Percentiles rank a stretch among this genome's conserved stretches.
Conservation (phyloP, 2,329 filamentous ascomycete species). For the Beauveria medogensis region DNA sequence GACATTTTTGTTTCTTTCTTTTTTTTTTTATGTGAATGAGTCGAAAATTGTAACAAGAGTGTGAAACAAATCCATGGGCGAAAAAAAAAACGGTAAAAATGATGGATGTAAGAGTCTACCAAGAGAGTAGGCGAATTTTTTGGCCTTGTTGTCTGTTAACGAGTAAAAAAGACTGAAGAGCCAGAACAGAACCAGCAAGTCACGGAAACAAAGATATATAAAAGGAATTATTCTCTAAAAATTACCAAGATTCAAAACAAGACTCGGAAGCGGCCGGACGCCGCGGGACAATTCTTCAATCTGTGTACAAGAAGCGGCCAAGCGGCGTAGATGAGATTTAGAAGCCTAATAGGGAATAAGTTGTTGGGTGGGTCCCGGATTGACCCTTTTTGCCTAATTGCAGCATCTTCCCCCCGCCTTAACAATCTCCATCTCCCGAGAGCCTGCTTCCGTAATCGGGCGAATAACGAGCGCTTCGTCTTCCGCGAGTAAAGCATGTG, state of each 20-base stretch:
- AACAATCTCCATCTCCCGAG: background rate
- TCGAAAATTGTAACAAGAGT: background rate
- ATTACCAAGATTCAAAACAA: background rate
- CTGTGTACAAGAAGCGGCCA: background rate
- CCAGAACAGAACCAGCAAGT: too few species aligned
- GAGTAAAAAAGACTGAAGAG: background rate
- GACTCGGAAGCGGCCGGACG: background rate
- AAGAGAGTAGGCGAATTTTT: too few species aligned
- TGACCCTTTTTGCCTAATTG: background rate
- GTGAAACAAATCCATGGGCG: background rate
- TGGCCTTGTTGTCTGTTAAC: too few species aligned
- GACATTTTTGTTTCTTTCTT: background rate
- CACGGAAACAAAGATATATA: background rate
- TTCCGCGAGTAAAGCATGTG: too few species aligned
- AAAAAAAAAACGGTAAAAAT: background rate
- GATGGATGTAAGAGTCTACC: too few species aligned
- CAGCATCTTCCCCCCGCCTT: background rate
- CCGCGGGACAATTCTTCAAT: background rate
- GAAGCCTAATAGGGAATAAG: conserved; percentile 6
- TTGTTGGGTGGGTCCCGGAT: background rate
- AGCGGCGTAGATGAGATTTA: conserved; percentile 5
- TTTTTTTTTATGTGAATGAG: too few species aligned
- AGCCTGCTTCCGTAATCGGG: background rate
- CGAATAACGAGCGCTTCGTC: background rate
- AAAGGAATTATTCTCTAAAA: background rate